These are phyloP conservation scores for Pseudocercospora pini-densiflorae DNA, from an alignment of 2,329 filamentous ascomycete genomes.

Conservation along the genomic window DNA sequence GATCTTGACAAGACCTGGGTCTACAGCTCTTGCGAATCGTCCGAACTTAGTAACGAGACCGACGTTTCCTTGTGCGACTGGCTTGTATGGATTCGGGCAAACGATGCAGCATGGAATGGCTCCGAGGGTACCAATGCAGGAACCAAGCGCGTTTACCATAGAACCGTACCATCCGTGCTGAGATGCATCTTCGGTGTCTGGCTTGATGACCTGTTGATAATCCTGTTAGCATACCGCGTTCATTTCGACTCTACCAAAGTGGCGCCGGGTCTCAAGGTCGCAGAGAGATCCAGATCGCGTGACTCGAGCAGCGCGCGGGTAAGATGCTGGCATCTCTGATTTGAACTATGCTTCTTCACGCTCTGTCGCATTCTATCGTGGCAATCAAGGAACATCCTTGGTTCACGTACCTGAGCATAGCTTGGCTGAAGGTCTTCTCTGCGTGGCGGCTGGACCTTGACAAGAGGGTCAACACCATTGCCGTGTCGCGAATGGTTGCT, in stretches of 20 bases:
- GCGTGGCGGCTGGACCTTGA: constrained; percentile 76
- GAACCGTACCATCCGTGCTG: constrained; percentile 74
- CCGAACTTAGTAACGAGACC: constrained; percentile 96
- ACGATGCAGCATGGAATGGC: constrained; percentile 89
- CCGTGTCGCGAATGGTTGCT: constrained; percentile 22
- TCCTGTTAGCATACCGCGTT: background rate
- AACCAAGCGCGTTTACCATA: constrained; percentile 81
- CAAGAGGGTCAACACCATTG: constrained; percentile 36
- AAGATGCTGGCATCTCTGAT: background rate
- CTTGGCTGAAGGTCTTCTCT: constrained; percentile 83
- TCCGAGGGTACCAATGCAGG: constrained; percentile 75
- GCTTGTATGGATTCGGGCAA: constrained; percentile 74
- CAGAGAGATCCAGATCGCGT: background rate
- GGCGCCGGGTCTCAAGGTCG: too few relatives aligned
- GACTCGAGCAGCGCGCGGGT: background rate
- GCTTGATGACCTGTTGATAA: constrained; percentile 53
- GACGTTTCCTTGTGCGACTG: constrained; percentile 87
- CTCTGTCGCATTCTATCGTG: background rate
- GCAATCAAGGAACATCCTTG: background rate
- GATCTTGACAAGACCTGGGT: constrained; percentile 95
- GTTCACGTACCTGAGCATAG: constrained; percentile 55
- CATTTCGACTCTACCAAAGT: background rate
- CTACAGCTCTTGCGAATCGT: constrained; percentile 90
- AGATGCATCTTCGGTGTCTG: constrained; percentile 65
- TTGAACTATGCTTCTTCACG: background rate